Base-by-base conservation (phyloP, 2,329 filamentous ascomycete species). In the Cryoendolithus antarcticus region DNA sequence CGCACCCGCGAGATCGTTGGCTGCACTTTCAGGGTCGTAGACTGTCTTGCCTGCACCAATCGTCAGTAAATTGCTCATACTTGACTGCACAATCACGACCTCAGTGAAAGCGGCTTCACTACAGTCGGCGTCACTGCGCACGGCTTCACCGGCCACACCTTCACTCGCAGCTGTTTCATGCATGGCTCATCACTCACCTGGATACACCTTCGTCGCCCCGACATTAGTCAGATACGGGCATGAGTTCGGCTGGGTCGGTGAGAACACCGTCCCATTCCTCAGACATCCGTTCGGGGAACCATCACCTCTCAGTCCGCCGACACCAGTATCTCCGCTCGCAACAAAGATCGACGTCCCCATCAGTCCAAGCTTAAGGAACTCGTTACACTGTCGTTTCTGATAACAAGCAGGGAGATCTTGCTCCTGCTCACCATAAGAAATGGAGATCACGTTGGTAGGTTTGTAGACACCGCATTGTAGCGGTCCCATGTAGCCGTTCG, bases 291-390 rank as follows among this genome's bases (percentile, higher is more conserved):
- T 53, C 0, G 50, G 42, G 6, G 39, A 38, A 15, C 51, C 51
- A 24, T 48, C 46, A 30, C 49, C 48, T 7, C 37, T 32, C 29
- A 57, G 52, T 12, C 51, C 52, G 11, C 54, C 55, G 6, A 60
- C 58, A 31, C 58, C 57, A 37, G 54, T 62, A 51, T 72, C 69
- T n/a, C 69, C 70, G 3, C 63, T 67, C 1, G 69, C 67, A 46
- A 67, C 70, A 28, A 74, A 43, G n/a, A 75, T 55, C 1, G 66
- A 65, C 8, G 71, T 62, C 11, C 70, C 71, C 48, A 65, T 64
- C 27, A 74, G 62, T 11, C 66, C 70, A 2, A 75, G 64, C 58
- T 75, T 75, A 65, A 74, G 65, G 53, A 70, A 74, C 58, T 74
- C 70, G 40, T 62, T 56, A 50, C 71, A 75, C 54, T 75, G 71